Base-by-base conservation (phyloP, 176 grass and related monocot species). In the Pontederia crassipes region DNA sequence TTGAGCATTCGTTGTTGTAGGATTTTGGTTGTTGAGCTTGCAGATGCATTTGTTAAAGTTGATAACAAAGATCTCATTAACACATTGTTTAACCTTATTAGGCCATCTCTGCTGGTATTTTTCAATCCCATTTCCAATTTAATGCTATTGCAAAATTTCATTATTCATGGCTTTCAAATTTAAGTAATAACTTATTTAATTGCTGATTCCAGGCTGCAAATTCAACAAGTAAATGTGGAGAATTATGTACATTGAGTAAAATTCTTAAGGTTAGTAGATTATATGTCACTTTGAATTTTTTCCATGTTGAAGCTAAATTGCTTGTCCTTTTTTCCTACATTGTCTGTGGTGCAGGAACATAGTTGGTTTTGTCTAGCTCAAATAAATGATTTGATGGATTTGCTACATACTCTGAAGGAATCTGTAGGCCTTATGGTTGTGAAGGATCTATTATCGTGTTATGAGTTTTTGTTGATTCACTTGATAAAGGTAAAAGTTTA, bases 321-420 rank as follows among this genome's bases (percentile, higher is more conserved):
- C 65, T 40, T 35, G 28, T 60, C 10, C 65, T 8, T 68, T 52
- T 17, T 64, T 63, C 54, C 28, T 64, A 24, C 45, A 8, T 68
- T 8, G 66, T 29, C 56, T 74, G 55, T 58, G 57, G 67, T 69
- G 70, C 74, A 96, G 92, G 79, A 90, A 72, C 87, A 96, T 24
- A 52, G 24, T 73, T 72, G 53, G 52, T 96, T 90, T 75, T 80
- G 75, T 61, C 71, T 79, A 65, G 65, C 75, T 66, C 83, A 58
- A 59, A 66, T 90, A 68, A 83, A 90, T 82, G 86, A 96, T 74
- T 78, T 96, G 69, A 82, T 96, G 69, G 50, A 85, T 69, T 79
- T 96, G 57, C 87, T 96, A 70, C 87, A 90, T 81, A 75, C 79
- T 78, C 59, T 85, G 48, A 87, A 96, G 51, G 58, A 59, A 67